Conservation (phyloP, 1,284 basidiomycete genomes). For the Athelia sp. region DNA sequence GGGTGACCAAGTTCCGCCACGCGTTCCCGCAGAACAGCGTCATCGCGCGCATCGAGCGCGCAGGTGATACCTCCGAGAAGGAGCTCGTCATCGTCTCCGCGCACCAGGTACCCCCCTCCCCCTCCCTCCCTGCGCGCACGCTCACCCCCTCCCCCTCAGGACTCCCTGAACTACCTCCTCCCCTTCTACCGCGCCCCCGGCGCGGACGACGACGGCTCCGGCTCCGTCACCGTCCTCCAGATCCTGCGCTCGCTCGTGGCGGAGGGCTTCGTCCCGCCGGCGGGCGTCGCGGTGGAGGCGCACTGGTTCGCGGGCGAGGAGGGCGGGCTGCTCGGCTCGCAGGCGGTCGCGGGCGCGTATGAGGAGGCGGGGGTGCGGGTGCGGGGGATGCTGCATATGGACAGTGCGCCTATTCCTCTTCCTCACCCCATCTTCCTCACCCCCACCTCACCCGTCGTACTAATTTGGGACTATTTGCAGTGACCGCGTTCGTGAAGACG, state of each 20-base stretch:
- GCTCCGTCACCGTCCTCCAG: slow-evolving; percentile 38
- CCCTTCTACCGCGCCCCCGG: slow-evolving; percentile 30
- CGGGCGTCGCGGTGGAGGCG: slow-evolving; percentile 41
- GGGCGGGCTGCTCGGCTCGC: slow-evolving; percentile 48
- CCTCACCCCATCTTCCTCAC: slow-evolving; percentile 30
- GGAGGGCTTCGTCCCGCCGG: slow-evolving; percentile 32
- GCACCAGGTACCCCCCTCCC: slow-evolving; percentile 21
- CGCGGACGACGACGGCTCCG: slow-evolving; percentile 32
- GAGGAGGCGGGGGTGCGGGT: slow-evolving; percentile 33
- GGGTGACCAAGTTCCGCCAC: slow-evolving; percentile 43
- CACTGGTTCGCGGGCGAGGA: slow-evolving; percentile 54
- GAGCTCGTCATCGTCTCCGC: slow-evolving; percentile 38
- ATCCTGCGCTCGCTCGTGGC: slow-evolving; percentile 42
- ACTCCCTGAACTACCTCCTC: slow-evolving; percentile 6
- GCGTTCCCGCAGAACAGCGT: slow-evolving; percentile 51
- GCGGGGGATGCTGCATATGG: slow-evolving; percentile 38
- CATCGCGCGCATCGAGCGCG: slow-evolving; percentile 32
- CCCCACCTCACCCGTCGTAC: slow-evolving; percentile 15
- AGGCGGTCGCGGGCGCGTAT: slow-evolving; percentile 46
- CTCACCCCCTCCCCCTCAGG: not conserved
- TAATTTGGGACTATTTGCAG: slow-evolving; percentile 12
- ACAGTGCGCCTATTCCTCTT: slow-evolving; percentile 14
- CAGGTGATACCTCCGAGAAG: slow-evolving; percentile 11
- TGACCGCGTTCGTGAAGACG: slow-evolving; percentile 12
- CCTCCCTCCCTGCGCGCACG: not conserved